These are phyloP conservation scores for Rubia tinctorum DNA, from an alignment of 305 asterid species.

Conservation along the genomic window DNA sequence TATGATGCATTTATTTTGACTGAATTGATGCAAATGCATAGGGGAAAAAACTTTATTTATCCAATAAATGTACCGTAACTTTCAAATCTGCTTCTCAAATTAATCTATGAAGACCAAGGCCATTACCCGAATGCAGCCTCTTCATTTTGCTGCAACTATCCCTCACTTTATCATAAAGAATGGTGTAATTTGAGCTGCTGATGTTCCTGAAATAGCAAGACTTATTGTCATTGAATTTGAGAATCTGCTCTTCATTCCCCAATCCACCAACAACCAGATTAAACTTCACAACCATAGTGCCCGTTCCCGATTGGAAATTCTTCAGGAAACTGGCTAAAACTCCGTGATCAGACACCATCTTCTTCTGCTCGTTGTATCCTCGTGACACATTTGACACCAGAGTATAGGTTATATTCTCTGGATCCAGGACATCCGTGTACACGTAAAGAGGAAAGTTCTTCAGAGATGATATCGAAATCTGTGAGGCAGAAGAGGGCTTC, in stretches of 20 bases:
- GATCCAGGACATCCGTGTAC: slow-evolving; percentile 37
- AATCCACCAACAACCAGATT: slow-evolving; percentile 45
- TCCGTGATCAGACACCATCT: slow-evolving; percentile 30
- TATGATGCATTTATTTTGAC: not conserved
- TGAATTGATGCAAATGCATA: not conserved
- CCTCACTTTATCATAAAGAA: slow-evolving; percentile 51
- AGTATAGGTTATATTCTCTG: slow-evolving; percentile 41
- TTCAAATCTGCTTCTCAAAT: not conserved
- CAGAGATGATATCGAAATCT: slow-evolving; percentile 21
- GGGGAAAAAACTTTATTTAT: not conserved
- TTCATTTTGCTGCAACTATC: slow-evolving; percentile 28
- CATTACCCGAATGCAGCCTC: slow-evolving; percentile 3
- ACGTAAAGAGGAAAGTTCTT: slow-evolving; percentile 37
- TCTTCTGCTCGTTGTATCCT: slow-evolving; percentile 45
- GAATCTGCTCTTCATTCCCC: slow-evolving; percentile 65
- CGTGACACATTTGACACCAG: slow-evolving; percentile 53
- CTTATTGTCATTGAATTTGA: slow-evolving; percentile 28
- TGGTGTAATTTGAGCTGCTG: slow-evolving; percentile 73
- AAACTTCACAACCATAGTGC: slow-evolving; percentile 55
- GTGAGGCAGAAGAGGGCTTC: slow-evolving; percentile 21
- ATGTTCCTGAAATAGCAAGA: slow-evolving; percentile 63
- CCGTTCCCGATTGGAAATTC: slow-evolving; percentile 58
- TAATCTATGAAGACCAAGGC: not conserved
- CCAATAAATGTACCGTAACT: not conserved
- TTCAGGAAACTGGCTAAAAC: slow-evolving; percentile 30